Conservation (phyloP, 2,329 filamentous ascomycete genomes). For the Sporothrix luriei region DNA sequence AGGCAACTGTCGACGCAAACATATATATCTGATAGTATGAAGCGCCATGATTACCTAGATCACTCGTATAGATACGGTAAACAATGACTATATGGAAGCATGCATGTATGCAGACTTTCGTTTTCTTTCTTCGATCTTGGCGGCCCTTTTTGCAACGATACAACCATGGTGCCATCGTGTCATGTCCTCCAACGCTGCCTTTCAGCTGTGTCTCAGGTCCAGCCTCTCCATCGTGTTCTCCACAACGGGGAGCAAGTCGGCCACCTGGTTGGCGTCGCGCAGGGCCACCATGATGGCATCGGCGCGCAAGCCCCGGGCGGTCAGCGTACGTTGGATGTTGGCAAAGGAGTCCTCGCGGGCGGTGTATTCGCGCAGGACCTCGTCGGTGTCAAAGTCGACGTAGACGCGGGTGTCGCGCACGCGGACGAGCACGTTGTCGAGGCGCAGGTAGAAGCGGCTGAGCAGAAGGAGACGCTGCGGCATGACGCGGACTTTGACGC, state of each 20-base stretch:
- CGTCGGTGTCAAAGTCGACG: conserved; percentile 77
- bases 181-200: neutral
- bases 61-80: no score
- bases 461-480: conserved; percentile 83
- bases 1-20: neutral
- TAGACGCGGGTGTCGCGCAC: conserved; percentile 90
- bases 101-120: no score
- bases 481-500: conserved; percentile 91
- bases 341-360: conserved; percentile 83
- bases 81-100: no score
- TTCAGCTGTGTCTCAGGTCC: conserved; percentile 31
- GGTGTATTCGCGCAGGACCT: conserved; percentile 86
- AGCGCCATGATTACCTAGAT: no score
- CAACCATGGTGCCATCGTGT: no score
- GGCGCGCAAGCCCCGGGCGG: conserved; percentile 54
- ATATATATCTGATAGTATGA: no score
- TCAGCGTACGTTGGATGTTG: conserved; percentile 63
- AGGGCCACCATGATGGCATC: conserved; percentile 77
- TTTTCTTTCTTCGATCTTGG: no score
- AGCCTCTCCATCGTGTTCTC: conserved; percentile 64
- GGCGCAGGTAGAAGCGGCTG: conserved; percentile 83
- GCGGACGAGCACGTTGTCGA: conserved; percentile 86
- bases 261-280: conserved; percentile 77
- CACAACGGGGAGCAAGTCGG: conserved; percentile 69
- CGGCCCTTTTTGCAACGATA: no score